A percentile compares a stretch with the other conserved stretches of the same genome.
Evolutionary conservation across 2,329 filamentous ascomycete genomes (phyloP).

Genomic region (Aspergillus brunneoviolaceus): DNA sequence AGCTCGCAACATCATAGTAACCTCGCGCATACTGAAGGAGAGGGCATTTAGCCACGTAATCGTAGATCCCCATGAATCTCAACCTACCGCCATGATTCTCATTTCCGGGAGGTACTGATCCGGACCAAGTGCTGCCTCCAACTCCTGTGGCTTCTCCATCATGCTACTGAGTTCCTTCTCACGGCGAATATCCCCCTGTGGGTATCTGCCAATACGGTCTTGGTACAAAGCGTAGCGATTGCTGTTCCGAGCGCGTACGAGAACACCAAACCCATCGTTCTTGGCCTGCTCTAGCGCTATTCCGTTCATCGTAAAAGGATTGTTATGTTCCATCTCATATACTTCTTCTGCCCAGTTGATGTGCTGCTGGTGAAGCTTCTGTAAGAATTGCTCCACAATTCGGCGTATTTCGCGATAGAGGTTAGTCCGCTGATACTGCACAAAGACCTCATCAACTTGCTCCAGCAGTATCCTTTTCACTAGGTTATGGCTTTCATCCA

Average conservation of each 20-base stretch:
- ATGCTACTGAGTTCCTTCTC: slow-evolving; percentile 27
- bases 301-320: slow-evolving; percentile 56
- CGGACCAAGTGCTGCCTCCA: slow-evolving; percentile 20
- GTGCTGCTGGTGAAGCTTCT: slow-evolving; percentile 39
- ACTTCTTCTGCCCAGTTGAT: slow-evolving; percentile 50
- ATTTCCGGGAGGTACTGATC: slow-evolving; percentile 41
- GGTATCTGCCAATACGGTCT: slow-evolving; percentile 12
- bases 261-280: slow-evolving; percentile 6
- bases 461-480: slow-evolving; percentile 40
- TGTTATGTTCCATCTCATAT: slow-evolving; percentile 55
- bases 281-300: slow-evolving; percentile 24
- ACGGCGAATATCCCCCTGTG: slow-evolving; percentile 21
- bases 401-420: slow-evolving; percentile 36
- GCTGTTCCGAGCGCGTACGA: slow-evolving; percentile 21
- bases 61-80: neutral
- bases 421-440: slow-evolving; percentile 34
- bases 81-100: slow-evolving; percentile 44
- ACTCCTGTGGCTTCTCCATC: slow-evolving; percentile 16
- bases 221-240: slow-evolving; percentile 20
- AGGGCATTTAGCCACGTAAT: slow-evolving; percentile 12
- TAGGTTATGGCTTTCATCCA: slow-evolving; percentile 30
- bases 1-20: slow-evolving; percentile 42
- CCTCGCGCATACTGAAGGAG: slow-evolving; percentile 32
- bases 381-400: slow-evolving; percentile 50
- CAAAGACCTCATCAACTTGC: slow-evolving; percentile 46